Percentiles rank a stretch among this genome's conserved stretches.
Evolutionary conservation across 1,284 basidiomycete genomes (phyloP).

Genomic region (Athelia psychrophila): DNA sequence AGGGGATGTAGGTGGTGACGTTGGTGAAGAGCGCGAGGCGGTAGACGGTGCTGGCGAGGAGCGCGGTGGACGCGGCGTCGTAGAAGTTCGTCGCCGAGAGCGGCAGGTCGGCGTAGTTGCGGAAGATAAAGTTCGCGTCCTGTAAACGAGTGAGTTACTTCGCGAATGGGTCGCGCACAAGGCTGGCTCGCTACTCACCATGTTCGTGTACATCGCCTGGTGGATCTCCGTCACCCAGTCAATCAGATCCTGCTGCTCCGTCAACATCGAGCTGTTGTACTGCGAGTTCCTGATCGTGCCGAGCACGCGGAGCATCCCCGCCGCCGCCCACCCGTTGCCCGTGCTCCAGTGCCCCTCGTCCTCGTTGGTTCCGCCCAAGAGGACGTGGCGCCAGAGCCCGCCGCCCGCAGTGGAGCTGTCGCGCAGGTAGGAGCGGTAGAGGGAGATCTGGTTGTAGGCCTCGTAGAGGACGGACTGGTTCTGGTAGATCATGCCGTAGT

Average conservation of each 20-base stretch:
- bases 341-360: slow-evolving; percentile 75
- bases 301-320: slow-evolving; percentile 82
- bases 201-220: slow-evolving; percentile 58
- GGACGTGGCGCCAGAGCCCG: slow-evolving; percentile 71
- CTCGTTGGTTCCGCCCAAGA: slow-evolving; percentile 45
- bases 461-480: slow-evolving; percentile 68
- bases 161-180: no score
- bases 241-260: slow-evolving; percentile 57
- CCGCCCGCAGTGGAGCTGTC: slow-evolving; percentile 43
- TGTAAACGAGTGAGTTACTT: background rate
- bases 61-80: slow-evolving; percentile 73
- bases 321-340: slow-evolving; percentile 84
- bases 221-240: slow-evolving; percentile 76
- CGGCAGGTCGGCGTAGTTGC: slow-evolving; percentile 73
- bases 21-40: slow-evolving; percentile 54
- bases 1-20: slow-evolving; percentile 46
- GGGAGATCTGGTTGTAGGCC: slow-evolving; percentile 76
- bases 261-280: slow-evolving; percentile 45
- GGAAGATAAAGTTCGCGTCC: slow-evolving; percentile 56
- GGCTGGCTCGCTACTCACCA: slow-evolving; percentile 17
- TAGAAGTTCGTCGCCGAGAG: slow-evolving; percentile 51
- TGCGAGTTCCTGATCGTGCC: slow-evolving; percentile 69
- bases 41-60: slow-evolving; percentile 79
- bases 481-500: slow-evolving; percentile 72
- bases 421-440: slow-evolving; percentile 69